Evolutionary conservation across 2,329 filamentous ascomycete species (phyloP), one percentile per base, ranked within the genome.

Genomic region (Colletotrichum phormii): DNA sequence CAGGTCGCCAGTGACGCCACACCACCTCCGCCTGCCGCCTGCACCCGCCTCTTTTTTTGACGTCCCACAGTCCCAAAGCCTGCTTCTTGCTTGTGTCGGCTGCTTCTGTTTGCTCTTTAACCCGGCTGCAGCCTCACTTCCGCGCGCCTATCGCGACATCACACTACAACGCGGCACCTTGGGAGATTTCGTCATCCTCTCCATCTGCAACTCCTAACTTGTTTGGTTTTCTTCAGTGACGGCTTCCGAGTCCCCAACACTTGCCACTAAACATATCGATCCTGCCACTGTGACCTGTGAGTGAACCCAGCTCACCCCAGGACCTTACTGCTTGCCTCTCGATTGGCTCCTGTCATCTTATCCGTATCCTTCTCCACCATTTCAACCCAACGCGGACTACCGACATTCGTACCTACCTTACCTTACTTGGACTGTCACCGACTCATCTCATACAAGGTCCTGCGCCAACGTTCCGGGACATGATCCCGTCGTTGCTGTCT

Each of bases 241-340:
- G 12, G 24, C 33, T 24, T 42, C 37, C 37, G 8, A 42, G 13
- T 8, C 37, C 31, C 18, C 42, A 18, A 22, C 18, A 24, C 15
- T 42, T 53, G 26, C 46, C 61, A 58, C 55, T 58, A 31, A 31
- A 54, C 29, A 46, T 53, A 64, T n/a, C 13, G 51, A 24, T 31
- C 35, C 33, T 24, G 46, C 24, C 26, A 64, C 37, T 26, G 53
- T 18, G 55, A 59, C 53, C 33, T 54, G 11, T 42, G 46, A 60
- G 67, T 67, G 63, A 67, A 60, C 29, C 53, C 62, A 58, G 51
- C 51, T 22, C 42, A 42, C n/a, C 31, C 29, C 61, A 49, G 24
- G 18, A 55, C 64, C 26, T 42, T 35, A 49, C 51, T 53, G 61
- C 61, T 53, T 61, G 58, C 29, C n/a, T 53, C 37, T 62, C 58